Conservation (phyloP, 2,329 filamentous ascomycete genomes). For the Hymenoscyphus fructigenus region DNA sequence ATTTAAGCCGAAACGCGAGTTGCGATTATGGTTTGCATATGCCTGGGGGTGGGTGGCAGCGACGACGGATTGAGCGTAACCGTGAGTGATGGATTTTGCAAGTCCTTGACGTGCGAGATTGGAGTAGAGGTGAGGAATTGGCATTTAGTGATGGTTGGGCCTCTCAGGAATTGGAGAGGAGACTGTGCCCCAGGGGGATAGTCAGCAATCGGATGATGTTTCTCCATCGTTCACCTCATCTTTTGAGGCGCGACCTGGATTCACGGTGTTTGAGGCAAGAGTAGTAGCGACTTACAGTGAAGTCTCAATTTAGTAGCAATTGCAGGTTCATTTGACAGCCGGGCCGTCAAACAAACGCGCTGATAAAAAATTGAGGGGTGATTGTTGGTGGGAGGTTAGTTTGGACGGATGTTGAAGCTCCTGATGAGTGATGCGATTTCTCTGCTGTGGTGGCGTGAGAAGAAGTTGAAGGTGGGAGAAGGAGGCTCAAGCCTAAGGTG, state of each 20-base stretch:
- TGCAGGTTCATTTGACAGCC: slow-evolving; percentile 99
- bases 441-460: slow-evolving; percentile 12
- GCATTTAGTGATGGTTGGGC: slow-evolving; percentile 81
- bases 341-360: slow-evolving; percentile 93
- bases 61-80: slow-evolving; percentile 96
- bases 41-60: slow-evolving; percentile 86
- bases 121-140: slow-evolving; percentile 69
- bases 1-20: slow-evolving; percentile 58
- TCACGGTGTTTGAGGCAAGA: not conserved
- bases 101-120: slow-evolving; percentile 96
- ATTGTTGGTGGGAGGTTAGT: slow-evolving; percentile 15
- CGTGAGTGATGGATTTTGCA: slow-evolving; percentile 94
- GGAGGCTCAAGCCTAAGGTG: slow-evolving; percentile 18
- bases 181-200: slow-evolving; percentile 22
- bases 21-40: slow-evolving; percentile 67
- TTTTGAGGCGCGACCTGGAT: not conserved
- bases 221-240: not conserved
- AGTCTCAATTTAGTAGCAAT: slow-evolving; percentile 31
- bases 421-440: slow-evolving; percentile 7
- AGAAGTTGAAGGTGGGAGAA: not conserved
- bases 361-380: slow-evolving; percentile 37
- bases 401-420: slow-evolving; percentile 18
- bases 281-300: slow-evolving; percentile 21
- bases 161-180: slow-evolving; percentile 56
- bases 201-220: slow-evolving; percentile 17